A percentile compares a stretch with the other conserved stretches of the same genome.
These are phyloP conservation scores for Vicia sativa DNA, from an alignment of 306 rosid genomes.

Conservation along the genomic window DNA sequence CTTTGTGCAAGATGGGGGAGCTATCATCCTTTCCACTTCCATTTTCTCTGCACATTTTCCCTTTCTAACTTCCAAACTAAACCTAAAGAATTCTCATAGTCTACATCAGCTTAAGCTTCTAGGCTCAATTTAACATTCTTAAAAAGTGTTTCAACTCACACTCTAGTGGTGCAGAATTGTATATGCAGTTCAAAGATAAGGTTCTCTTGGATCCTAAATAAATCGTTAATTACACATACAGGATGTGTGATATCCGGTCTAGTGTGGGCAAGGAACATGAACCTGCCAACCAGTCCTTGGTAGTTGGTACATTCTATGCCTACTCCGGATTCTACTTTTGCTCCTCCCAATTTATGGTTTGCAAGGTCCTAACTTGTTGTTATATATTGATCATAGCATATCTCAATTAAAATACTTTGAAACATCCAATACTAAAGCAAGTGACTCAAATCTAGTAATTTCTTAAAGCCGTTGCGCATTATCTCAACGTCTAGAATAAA, in stretches of 20 bases:
- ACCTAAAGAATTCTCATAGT: no score
- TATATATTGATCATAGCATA: not conserved
- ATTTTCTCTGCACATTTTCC: not conserved
- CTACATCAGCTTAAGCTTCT: no score
- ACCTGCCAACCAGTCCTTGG: no score
- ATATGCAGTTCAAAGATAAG: no score
- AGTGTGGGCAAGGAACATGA: not conserved
- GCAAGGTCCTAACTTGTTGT: not conserved
- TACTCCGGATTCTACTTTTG: not conserved
- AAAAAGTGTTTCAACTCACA: no score
- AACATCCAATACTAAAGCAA: not conserved
- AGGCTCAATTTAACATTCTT: no score
- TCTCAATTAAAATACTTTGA: conserved; percentile 14
- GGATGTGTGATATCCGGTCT: not conserved
- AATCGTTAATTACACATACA: not conserved
- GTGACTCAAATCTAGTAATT: conserved; percentile 8
- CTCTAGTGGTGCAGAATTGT: no score
- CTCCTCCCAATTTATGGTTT: not conserved
- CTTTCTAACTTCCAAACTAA: not conserved
- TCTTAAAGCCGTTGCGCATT: not conserved
- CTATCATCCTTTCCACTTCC: not conserved
- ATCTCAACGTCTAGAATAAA: conserved; percentile 1
- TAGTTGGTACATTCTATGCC: no score
- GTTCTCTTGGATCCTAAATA: no score
- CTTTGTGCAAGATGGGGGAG: not conserved